These are phyloP conservation scores for Juncus inflexus DNA, from an alignment of 176 grass and related monocot species.

Conservation along the genomic window DNA sequence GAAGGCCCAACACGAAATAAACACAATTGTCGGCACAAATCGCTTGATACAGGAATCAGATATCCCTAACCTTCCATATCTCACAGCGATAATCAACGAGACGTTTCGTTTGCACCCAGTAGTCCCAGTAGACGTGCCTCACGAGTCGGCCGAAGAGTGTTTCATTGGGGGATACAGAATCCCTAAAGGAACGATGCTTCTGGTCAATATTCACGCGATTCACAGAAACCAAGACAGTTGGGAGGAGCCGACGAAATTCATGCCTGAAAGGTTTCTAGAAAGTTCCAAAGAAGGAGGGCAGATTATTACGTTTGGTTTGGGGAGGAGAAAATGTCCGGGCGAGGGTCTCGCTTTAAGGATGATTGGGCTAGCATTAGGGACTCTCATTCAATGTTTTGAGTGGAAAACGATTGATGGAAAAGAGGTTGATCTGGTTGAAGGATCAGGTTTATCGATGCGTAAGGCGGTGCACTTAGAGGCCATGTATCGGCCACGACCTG, in stretches of 20 bases:
- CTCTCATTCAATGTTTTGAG: slow-evolving; percentile 64
- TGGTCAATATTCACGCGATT: slow-evolving; percentile 41
- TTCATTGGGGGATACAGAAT: slow-evolving; percentile 37
- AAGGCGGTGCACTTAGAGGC: slow-evolving; percentile 37
- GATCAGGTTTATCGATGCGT: slow-evolving; percentile 18
- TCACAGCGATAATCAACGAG: slow-evolving; percentile 35
- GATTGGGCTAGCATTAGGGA: slow-evolving; percentile 36
- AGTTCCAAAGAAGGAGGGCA: neutral
- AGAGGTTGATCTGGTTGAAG: slow-evolving; percentile 44
- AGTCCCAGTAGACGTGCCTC: slow-evolving; percentile 33
- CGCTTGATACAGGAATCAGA: slow-evolving; percentile 17
- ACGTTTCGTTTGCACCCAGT: slow-evolving; percentile 41
- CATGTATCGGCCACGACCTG: slow-evolving; percentile 16
- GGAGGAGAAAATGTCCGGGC: slow-evolving; percentile 1
- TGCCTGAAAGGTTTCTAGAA: slow-evolving; percentile 39
- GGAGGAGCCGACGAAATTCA: slow-evolving; percentile 29
- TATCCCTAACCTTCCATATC: slow-evolving; percentile 31
- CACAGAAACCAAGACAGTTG: slow-evolving; percentile 33
- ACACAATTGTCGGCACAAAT: neutral
- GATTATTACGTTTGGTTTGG: neutral
- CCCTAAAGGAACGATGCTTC: slow-evolving; percentile 28
- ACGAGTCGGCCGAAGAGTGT: slow-evolving; percentile 39
- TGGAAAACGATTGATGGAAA: slow-evolving; percentile 21
- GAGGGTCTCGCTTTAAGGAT: slow-evolving; percentile 1
- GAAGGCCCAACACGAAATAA: slow-evolving; percentile 10